Base-by-base conservation (phyloP, 129 eudicot species). In the Heracleum sosnowskyi region DNA sequence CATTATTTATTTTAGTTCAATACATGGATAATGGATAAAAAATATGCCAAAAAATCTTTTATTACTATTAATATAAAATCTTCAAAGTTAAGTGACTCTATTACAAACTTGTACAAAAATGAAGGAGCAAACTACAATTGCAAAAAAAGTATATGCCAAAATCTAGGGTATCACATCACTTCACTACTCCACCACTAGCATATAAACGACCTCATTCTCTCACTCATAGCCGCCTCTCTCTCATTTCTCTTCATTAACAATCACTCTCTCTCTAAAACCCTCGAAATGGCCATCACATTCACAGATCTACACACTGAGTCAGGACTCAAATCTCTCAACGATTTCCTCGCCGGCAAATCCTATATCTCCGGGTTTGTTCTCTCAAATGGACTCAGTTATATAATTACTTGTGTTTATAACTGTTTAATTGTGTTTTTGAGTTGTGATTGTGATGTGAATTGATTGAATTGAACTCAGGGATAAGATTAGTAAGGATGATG, bases 231-330 rank as follows among this genome's bases (percentile, higher is more conserved):
- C 68, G 68, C 68, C 64, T 55, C 64, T 55, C 15, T 12, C 13
- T 24, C 31, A 24, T 24, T 34, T n/a, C 68, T 49, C n/a, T 18
- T 18, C 57, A 15, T 46, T 17, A 49, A 49, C 57, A 49, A 49
- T 5, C 57, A 47, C 16, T 47, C n/a, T 34, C 33, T 79, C 63
- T n/a, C n/a, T n/a, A 16, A 31, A 46, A 49, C 55, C 70, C 29
- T 16, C n/a, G 16, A 12, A 81, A 90, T 94, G 98, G 92, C 96
- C 2, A 86, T 91, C 5, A 91, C 88, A 10, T 95, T 95, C 89
- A 69, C 91, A 77, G 92, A 95, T 92, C 96, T 95, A 60, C 98
- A 90, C 88, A 86, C 96, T 0, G 92, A 91, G 57, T 36, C 94
- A 5, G 98, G 98, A 37, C 87, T 95, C 49, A 91, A 91, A 77